These are phyloP conservation scores for Phytophthora sansomeana DNA, from an alignment of 352 stramenopile species.

Conservation along the genomic window DNA sequence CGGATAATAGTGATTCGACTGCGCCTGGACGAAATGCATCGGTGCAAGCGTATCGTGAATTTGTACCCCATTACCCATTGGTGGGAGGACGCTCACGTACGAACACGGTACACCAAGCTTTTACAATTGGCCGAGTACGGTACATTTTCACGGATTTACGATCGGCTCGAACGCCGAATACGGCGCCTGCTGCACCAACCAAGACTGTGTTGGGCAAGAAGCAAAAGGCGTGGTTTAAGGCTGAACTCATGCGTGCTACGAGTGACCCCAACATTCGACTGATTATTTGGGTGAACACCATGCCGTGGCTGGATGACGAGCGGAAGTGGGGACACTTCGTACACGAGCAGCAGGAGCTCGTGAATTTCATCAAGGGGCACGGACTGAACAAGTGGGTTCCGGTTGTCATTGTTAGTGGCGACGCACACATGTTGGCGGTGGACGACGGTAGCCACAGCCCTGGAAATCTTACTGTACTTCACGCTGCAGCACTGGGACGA, in stretches of 20 bases:
- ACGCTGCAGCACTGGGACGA: constrained; percentile 81
- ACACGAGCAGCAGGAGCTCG: constrained; percentile 80
- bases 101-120: constrained; percentile 76
- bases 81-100: constrained; percentile 42
- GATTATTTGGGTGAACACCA: constrained; percentile 89
- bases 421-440: constrained; percentile 91
- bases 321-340: constrained; percentile 90
- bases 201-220: constrained; percentile 87
- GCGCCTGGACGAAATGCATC: constrained; percentile 75
- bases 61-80: constrained; percentile 81
- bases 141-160: constrained; percentile 88
- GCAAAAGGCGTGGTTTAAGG: constrained; percentile 91
- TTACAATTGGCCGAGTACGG: constrained; percentile 86
- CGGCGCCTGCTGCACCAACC: constrained; percentile 61
- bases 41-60: constrained; percentile 81
- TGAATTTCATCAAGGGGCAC: constrained; percentile 75
- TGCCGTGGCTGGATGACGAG: constrained; percentile 90
- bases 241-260: constrained; percentile 71
- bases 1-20: constrained; percentile 89
- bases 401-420: constrained; percentile 86
- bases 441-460: constrained; percentile 82
- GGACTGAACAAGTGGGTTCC: constrained; percentile 73
- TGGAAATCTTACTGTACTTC: constrained; percentile 80
- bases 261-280: constrained; percentile 62
- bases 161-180: constrained; percentile 78